phyloP scores from a whole-genome alignment of 2,329 filamentous ascomycete species.

The Penicillium sp. region DNA sequence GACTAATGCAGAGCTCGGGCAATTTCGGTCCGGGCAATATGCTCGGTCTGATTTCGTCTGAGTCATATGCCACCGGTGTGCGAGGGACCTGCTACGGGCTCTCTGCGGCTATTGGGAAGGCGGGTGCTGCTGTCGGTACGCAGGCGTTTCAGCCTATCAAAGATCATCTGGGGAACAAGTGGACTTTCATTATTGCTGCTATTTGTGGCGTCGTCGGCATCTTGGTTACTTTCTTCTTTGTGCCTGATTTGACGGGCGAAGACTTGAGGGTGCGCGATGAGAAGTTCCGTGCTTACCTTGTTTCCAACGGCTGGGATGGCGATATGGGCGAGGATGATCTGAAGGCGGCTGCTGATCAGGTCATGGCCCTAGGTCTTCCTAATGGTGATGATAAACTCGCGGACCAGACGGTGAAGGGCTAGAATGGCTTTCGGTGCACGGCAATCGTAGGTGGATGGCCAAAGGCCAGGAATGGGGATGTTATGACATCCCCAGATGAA shows the following conservation, averaged over 20 bases:
- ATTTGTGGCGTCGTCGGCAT: slow-evolving; percentile 52
- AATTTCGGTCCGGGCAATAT: slow-evolving; percentile 55
- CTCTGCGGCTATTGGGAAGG: slow-evolving; percentile 54
- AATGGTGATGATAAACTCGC: neutral
- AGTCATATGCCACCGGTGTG: slow-evolving; percentile 55
- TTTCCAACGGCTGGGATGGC: slow-evolving; percentile 49
- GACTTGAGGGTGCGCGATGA: slow-evolving; percentile 48
- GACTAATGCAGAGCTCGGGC: slow-evolving; percentile 52
- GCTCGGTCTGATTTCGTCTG: slow-evolving; percentile 52
- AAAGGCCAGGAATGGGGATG: neutral
- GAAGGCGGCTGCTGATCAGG: slow-evolving; percentile 34
- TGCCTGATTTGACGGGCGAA: slow-evolving; percentile 49
- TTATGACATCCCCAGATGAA: neutral
- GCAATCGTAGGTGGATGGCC: neutral
- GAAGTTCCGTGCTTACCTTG: slow-evolving; percentile 47
- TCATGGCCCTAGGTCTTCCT: slow-evolving; percentile 11
- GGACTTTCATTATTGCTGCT: slow-evolving; percentile 55
- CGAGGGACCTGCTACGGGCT: slow-evolving; percentile 54
- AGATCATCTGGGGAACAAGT: slow-evolving; percentile 47
- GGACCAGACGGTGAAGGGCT: neutral
- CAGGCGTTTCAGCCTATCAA: slow-evolving; percentile 53
- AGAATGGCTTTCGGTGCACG: neutral
- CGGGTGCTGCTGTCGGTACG: slow-evolving; percentile 54
- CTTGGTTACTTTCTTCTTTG: slow-evolving; percentile 50
- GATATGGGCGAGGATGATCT: slow-evolving; percentile 48